A percentile compares a stretch with the other conserved stretches of the same genome.
Conservation (phyloP, 1,139 yeast species). For the Blastobotrys illinoisensis region DNA sequence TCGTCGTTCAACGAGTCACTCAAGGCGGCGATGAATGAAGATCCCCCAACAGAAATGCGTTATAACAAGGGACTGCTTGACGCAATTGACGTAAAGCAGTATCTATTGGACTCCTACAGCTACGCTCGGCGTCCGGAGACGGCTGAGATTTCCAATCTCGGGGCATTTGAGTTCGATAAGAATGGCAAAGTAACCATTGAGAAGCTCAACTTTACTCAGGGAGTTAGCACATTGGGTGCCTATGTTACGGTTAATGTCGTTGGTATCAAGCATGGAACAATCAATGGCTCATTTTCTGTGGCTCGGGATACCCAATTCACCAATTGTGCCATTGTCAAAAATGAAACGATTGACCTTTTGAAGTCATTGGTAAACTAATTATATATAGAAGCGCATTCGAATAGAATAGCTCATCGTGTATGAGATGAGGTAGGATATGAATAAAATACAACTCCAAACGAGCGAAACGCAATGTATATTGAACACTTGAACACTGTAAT, state of each 20-base stretch:
- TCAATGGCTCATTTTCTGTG: constrained; percentile 9
- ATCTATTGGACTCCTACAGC: constrained; percentile 5
- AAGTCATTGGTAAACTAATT: not conserved
- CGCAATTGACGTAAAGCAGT: constrained; percentile 13
- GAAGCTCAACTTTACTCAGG: constrained; percentile 14
- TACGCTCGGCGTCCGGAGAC: constrained; percentile 12
- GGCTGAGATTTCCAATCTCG: constrained; percentile 23
- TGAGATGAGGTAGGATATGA: too few species aligned
- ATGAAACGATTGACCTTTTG: constrained; percentile 2
- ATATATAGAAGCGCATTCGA: not conserved
- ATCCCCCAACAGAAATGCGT: constrained; percentile 7
- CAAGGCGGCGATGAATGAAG: constrained; percentile 4
- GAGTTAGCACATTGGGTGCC: constrained; percentile 10
- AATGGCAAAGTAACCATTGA: constrained; percentile 6
- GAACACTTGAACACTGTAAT: too few species aligned
- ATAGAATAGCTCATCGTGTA: too few species aligned
- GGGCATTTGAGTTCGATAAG: constrained; percentile 10
- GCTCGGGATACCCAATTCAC: constrained; percentile 5
- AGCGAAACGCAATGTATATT: not conserved
- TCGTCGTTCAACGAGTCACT: constrained; percentile 6
- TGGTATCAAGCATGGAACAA: constrained; percentile 6
- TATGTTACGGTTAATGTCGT: constrained; percentile 11
- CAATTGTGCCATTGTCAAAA: not conserved
- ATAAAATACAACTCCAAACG: too few species aligned
- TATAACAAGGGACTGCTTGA: constrained; percentile 15